phyloP scores from a whole-genome alignment of 306 rosid species.

The Astragalus glycyphyllos region DNA sequence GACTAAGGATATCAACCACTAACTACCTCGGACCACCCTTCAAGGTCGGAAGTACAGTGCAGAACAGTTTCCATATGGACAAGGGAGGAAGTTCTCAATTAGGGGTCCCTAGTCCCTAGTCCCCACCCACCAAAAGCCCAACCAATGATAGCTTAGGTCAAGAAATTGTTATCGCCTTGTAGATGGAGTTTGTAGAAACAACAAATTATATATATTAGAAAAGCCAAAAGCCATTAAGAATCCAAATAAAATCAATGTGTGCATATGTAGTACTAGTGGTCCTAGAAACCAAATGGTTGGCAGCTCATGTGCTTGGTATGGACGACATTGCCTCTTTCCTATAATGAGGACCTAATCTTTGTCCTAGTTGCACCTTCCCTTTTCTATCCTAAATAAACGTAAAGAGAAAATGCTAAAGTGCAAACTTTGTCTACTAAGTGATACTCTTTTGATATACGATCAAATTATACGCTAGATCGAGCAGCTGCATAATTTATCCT shows the following conservation, averaged over 20 bases:
- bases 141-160: neutral
- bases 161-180: neutral
- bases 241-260: neutral
- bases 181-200: conserved; percentile 2
- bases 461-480: neutral
- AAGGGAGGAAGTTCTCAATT: no score
- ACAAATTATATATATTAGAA: neutral
- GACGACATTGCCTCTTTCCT: conserved; percentile 35
- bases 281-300: conserved; percentile 33
- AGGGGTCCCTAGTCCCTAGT: neutral
- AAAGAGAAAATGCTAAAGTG: neutral
- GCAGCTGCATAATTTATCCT: no score
- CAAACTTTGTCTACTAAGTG: neutral
- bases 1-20: no score
- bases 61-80: no score
- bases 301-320: conserved; percentile 38
- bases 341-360: conserved; percentile 29
- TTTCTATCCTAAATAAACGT: neutral
- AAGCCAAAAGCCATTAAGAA: conserved; percentile 1
- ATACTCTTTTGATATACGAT: neutral
- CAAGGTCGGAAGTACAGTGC: no score
- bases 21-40: no score
- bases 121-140: conserved; percentile 7
- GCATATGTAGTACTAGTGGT: conserved; percentile 8
- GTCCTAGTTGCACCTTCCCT: neutral